Base-by-base conservation (phyloP, 768 basidiomycete genomes). In the Trametes cingulata region DNA sequence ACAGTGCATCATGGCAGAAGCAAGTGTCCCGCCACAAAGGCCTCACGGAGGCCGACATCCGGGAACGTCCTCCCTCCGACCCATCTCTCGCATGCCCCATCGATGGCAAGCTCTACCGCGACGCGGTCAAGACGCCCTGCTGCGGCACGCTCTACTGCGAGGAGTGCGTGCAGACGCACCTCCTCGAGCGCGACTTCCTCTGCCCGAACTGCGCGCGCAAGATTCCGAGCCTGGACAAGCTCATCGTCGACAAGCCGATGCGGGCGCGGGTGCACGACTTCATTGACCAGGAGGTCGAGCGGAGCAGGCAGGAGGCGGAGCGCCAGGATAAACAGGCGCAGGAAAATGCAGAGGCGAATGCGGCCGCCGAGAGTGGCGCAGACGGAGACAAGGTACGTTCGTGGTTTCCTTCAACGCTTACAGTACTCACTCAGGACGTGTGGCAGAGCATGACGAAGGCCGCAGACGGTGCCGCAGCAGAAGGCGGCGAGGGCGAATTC, bases 121-220 rank as follows among this genome's bases (percentile, higher is more conserved):
- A 98, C 70, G 94, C 95, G 46, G 91, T 96, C 71, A 90, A 91
- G 75, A 95, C 93, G 2, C 96, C 97, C 2, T 98, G 96, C 75
- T 98, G 96, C 78, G 85, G 84, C 66, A 92, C 88, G 41, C 69
- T 83, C 13, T 99, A 91, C 75, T 98, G 96, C 80, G 95, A 98
- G 75, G 96, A 98, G 73, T 98, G 96, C 76, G 91, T 99, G 63
- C 91, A 95, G 73, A 94, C 91, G 42, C 83, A 95, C 74, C 80
- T 99, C 51, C 83, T 96, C 64, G 96, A 98, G 73, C 86, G 92
- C 74, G 95, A 97, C 77, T 98, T 98, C 74, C 77, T 89, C 58
- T 98, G 96, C 75, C 95, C 93, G 8, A 86, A 87, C 65, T 98
- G 97, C 74, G 82, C 85, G 63, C 88, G 88, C 74, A 94, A 90